Conservation (phyloP, 2,329 filamentous ascomycete genomes). For the Phaeosphaeriaceae sp. region DNA sequence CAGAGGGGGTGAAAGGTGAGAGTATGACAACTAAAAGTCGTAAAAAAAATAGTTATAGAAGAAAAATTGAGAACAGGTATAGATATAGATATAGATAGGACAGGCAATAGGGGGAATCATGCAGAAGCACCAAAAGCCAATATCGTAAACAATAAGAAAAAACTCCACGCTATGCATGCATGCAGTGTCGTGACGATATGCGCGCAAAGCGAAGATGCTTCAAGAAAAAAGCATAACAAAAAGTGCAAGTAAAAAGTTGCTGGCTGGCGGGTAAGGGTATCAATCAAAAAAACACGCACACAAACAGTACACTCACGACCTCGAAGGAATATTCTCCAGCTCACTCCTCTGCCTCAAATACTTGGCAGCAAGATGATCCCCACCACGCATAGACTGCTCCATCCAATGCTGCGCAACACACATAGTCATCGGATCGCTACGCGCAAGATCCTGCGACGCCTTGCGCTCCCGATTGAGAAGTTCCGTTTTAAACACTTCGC, state of each 20-base stretch:
- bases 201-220: constrained; percentile 13
- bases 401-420: constrained; percentile 98
- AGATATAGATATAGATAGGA: too few relatives aligned
- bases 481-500: constrained; percentile 88
- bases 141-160: constrained; percentile 3
- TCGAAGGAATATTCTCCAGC: constrained; percentile 63
- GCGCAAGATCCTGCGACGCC: constrained; percentile 62
- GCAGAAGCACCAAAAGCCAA: constrained; percentile 4
- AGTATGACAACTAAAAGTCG: too few relatives aligned
- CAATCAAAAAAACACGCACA: not conserved
- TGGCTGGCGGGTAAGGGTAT: too few relatives aligned
- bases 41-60: too few relatives aligned
- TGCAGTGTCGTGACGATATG: constrained; percentile 18
- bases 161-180: constrained; percentile 43
- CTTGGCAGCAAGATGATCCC: constrained; percentile 81
- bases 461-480: constrained; percentile 72
- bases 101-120: constrained; percentile 11
- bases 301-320: constrained; percentile 17
- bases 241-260: too few relatives aligned
- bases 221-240: constrained; percentile 20
- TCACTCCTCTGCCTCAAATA: constrained; percentile 77
- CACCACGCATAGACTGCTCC: constrained; percentile 85
- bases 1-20: too few relatives aligned
- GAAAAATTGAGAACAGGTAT: too few relatives aligned
- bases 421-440: constrained; percentile 87